phyloP scores from a whole-genome alignment of 2,329 filamentous ascomycete species.

The Colletotrichum plurivorum region DNA sequence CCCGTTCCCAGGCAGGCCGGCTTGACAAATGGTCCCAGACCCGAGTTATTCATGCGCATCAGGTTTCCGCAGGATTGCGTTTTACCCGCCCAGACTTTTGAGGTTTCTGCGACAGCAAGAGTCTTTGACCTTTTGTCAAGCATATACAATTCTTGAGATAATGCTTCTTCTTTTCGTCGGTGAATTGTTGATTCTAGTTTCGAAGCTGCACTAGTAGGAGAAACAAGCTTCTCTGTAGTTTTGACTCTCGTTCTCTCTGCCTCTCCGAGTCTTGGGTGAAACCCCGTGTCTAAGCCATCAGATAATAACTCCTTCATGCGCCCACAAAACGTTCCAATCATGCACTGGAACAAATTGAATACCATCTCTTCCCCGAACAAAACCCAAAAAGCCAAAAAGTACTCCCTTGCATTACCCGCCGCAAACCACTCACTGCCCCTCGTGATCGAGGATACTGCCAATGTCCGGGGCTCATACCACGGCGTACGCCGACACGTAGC shows the following conservation, averaged over 20 bases:
- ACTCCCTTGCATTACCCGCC: slow-evolving; percentile 6
- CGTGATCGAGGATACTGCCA: too few species aligned
- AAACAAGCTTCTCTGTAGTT: slow-evolving; percentile 2
- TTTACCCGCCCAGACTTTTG: background rate
- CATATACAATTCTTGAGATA: slow-evolving; percentile 1
- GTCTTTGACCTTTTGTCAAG: slow-evolving; percentile 9
- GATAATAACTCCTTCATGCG: slow-evolving; percentile 24
- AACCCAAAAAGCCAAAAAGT: background rate
- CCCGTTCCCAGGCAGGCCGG: background rate
- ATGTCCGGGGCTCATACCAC: slow-evolving; percentile 64
- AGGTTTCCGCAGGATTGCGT: background rate
- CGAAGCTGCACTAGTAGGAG: background rate
- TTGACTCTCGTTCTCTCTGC: background rate
- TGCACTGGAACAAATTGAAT: background rate
- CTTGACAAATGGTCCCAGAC: slow-evolving; percentile 7
- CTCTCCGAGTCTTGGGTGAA: slow-evolving; percentile 10
- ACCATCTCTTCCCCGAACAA: background rate
- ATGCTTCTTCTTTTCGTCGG: background rate
- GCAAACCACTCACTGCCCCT: background rate
- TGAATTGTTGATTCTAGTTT: slow-evolving; percentile 7
- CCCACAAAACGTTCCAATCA: background rate
- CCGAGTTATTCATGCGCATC: slow-evolving; percentile 12
- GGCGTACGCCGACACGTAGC: slow-evolving; percentile 94
- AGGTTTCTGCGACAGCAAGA: slow-evolving; percentile 1
- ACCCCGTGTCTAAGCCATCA: slow-evolving; percentile 16